Evolutionary conservation across 805 yeast genomes (phyloP).

Genomic region (Kodamaea leandrae): DNA sequence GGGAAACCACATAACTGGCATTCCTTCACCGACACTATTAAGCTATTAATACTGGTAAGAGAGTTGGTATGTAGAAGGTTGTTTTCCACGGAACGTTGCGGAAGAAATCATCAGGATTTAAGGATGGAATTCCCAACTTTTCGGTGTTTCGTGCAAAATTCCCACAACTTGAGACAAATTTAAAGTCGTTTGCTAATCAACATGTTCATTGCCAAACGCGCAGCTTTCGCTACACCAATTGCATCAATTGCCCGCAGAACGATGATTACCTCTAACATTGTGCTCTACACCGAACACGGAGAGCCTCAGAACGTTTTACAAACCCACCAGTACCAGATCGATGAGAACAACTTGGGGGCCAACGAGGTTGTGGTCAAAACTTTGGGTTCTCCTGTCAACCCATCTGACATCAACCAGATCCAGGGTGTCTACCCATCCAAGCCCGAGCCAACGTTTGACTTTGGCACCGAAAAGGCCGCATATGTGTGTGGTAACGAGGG

Average conservation of each 20-base stretch:
- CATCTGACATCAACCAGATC: conserved; percentile 45
- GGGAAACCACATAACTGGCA: too few relatives aligned
- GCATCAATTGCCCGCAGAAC: conserved; percentile 12
- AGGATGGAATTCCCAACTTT: too few relatives aligned
- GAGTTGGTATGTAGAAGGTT: too few relatives aligned
- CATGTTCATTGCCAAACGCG: conserved; percentile 3
- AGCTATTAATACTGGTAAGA: too few relatives aligned
- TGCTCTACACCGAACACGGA: conserved; percentile 67
- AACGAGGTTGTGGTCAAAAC: conserved; percentile 35
- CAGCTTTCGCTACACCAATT: background rate
- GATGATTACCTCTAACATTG: conserved; percentile 59
- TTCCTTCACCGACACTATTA: too few relatives aligned
- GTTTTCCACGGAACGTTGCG: too few relatives aligned
- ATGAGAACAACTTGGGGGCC: conserved; percentile 40
- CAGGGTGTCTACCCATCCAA: conserved; percentile 47
- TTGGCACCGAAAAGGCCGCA: conserved; percentile 59
- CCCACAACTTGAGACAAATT: too few relatives aligned
- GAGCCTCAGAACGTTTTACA: conserved; percentile 55
- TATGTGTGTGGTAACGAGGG: conserved; percentile 97
- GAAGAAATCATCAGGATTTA: too few relatives aligned
- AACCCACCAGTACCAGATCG: conserved; percentile 51
- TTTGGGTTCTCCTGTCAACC: conserved; percentile 42
- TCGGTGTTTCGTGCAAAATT: too few relatives aligned
- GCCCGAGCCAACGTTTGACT: conserved; percentile 49
- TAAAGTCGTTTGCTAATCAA: background rate